These are phyloP conservation scores for Starmerella roubikii DNA, from an alignment of 805 yeast genomes.

Conservation along the genomic window DNA sequence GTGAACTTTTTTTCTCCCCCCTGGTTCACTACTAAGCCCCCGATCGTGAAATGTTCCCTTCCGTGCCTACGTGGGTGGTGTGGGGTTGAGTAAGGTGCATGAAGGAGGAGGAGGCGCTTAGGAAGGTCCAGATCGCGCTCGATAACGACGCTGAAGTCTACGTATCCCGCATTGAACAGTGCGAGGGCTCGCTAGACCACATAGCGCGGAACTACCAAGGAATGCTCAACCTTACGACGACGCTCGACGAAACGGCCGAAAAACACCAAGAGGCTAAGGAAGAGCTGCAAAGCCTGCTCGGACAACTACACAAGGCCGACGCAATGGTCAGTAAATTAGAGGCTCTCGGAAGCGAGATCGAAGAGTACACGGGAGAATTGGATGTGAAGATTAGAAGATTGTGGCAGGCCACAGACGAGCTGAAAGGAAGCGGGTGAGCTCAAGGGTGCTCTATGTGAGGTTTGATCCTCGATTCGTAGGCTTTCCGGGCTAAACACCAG, in stretches of 20 bases:
- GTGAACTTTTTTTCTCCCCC: too few relatives aligned
- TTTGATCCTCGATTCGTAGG: too few relatives aligned
- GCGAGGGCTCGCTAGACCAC: conserved; percentile 12
- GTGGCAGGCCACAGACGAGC: too few relatives aligned
- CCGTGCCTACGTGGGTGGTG: too few relatives aligned
- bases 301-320: conserved; percentile 16
- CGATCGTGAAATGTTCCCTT: too few relatives aligned
- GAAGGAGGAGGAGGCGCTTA: conserved; percentile 9
- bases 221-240: conserved; percentile 17
- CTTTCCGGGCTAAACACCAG: too few relatives aligned
- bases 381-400: conserved; percentile 29
- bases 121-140: conserved; percentile 10
- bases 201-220: conserved; percentile 8
- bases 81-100: too few relatives aligned
- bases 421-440: too few relatives aligned
- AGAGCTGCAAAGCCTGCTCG: conserved; percentile 1
- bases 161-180: conserved; percentile 10
- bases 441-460: too few relatives aligned
- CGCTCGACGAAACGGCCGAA: conserved; percentile 19
- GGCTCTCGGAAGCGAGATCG: conserved; percentile 40
- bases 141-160: conserved; percentile 16
- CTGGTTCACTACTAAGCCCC: too few relatives aligned
- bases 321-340: conserved; percentile 27
- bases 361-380: conserved; percentile 46
- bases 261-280: conserved; percentile 12